Conservation (phyloP, 371 early-diverging fungal species). For the Lichtheimia hyalospora region DNA sequence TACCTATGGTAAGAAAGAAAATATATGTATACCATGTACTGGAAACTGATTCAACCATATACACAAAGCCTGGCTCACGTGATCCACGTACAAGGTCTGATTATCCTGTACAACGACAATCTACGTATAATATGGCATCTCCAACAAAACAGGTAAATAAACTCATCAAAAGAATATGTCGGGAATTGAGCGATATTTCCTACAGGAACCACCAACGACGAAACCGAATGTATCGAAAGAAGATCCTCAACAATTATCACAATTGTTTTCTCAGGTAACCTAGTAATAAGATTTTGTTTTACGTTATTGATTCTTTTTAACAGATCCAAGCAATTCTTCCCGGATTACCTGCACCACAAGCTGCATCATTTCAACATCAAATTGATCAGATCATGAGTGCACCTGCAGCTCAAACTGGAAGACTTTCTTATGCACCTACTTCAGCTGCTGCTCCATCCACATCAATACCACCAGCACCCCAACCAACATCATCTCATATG, state of each 20-base stretch:
- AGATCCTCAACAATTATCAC: conserved; percentile 23
- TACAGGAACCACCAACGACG: conserved; percentile 7
- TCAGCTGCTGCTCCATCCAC: conserved; percentile 12
- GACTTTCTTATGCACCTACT: conserved; percentile 9
- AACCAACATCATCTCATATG: conserved; percentile 5
- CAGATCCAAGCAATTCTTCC: conserved; percentile 48
- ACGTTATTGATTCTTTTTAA: background rate
- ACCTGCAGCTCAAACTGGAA: background rate
- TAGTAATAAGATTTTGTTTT: no score
- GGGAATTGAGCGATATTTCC: background rate
- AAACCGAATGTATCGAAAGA: background rate
- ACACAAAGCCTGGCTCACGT: conserved; percentile 1
- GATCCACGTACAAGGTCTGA: conserved; percentile 25
- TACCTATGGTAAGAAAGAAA: conserved; percentile 43
- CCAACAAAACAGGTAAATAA: background rate
- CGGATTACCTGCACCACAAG: conserved; percentile 37
- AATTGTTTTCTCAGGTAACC: conserved; percentile 36
- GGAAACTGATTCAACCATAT: no score
- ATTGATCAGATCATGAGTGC: conserved; percentile 25
- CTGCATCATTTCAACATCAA: conserved; percentile 36
- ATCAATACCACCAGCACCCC: background rate
- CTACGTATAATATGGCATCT: background rate
- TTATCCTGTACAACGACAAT: background rate
- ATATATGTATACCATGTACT: background rate
- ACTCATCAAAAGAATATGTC: background rate